Conservation (phyloP, 1,284 basidiomycete species). For the Baeospora myosura region DNA sequence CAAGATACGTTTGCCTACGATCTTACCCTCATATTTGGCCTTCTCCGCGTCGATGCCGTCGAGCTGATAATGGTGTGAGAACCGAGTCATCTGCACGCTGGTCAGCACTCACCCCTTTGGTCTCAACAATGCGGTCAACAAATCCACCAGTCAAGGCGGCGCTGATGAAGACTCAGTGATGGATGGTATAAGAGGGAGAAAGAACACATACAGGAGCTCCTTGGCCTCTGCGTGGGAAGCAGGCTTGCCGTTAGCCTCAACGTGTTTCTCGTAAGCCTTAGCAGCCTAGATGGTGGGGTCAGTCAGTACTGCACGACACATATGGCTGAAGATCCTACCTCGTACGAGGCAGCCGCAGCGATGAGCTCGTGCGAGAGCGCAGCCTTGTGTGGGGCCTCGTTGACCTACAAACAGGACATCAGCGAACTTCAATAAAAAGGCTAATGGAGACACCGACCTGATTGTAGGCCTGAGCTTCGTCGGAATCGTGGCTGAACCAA, state of each 20-base stretch:
- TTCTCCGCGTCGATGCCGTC: conserved; percentile 32
- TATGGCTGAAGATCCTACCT: conserved; percentile 26
- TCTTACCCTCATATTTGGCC: conserved; percentile 31
- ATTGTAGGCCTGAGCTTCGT: conserved; percentile 40
- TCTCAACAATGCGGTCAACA: conserved; percentile 38
- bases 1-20: too few species aligned
- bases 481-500: conserved; percentile 43
- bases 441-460: conserved; percentile 24
- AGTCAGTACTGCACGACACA: not conserved
- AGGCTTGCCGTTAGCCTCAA: conserved; percentile 36
- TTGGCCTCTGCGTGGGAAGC: conserved; percentile 37
- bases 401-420: conserved; percentile 24
- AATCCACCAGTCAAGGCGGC: conserved; percentile 38
- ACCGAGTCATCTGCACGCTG: not conserved
- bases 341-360: conserved; percentile 50
- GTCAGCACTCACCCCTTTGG: conserved; percentile 25
- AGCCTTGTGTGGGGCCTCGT: conserved; percentile 48
- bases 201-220: conserved; percentile 27
- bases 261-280: conserved; percentile 49
- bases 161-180: conserved; percentile 11
- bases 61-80: conserved; percentile 17
- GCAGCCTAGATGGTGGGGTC: conserved; percentile 35
- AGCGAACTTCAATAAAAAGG: conserved; percentile 1
- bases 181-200: not conserved
- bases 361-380: conserved; percentile 58